Evolutionary conservation across 805 yeast species (phyloP).

Genomic region (Jamesozyma gamospora): DNA sequence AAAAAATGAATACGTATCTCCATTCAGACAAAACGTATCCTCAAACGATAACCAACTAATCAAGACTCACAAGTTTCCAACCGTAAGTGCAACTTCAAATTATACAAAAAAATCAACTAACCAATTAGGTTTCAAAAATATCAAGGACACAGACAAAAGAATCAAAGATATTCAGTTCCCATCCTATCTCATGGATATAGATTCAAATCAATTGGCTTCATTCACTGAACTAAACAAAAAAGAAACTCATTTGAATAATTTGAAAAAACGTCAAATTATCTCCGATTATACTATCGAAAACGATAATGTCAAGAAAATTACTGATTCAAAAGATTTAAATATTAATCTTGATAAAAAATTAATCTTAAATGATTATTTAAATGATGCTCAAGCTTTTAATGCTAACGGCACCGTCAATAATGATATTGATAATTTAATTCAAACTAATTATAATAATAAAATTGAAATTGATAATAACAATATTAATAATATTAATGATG

Average conservation of each 20-base stretch:
- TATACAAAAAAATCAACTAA: conserved; percentile 12
- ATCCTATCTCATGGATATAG: conserved; percentile 18
- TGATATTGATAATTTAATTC: neutral
- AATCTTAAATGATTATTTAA: conserved; percentile 1
- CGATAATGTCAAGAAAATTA: neutral
- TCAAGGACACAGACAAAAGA: conserved; percentile 12
- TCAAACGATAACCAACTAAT: neutral
- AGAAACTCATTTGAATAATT: conserved; percentile 17
- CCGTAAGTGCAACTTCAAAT: conserved; percentile 21
- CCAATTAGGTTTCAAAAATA: conserved; percentile 21
- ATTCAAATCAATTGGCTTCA: conserved; percentile 17
- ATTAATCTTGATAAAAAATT: neutral
- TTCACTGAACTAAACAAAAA: conserved; percentile 17
- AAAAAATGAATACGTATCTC: conserved; percentile 7
- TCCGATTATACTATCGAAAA: conserved; percentile 1
- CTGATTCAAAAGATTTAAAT: neutral
- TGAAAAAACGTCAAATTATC: conserved; percentile 17
- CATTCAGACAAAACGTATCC: conserved; percentile 5
- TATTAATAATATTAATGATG: neutral
- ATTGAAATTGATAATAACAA: neutral
- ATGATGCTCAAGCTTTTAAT: conserved; percentile 2
- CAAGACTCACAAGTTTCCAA: conserved; percentile 18
- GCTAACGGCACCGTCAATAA: neutral
- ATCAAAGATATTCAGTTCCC: conserved; percentile 28
- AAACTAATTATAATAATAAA: neutral